Conservation (phyloP, 345 rosid species). For the Microthlaspi erraticum region DNA sequence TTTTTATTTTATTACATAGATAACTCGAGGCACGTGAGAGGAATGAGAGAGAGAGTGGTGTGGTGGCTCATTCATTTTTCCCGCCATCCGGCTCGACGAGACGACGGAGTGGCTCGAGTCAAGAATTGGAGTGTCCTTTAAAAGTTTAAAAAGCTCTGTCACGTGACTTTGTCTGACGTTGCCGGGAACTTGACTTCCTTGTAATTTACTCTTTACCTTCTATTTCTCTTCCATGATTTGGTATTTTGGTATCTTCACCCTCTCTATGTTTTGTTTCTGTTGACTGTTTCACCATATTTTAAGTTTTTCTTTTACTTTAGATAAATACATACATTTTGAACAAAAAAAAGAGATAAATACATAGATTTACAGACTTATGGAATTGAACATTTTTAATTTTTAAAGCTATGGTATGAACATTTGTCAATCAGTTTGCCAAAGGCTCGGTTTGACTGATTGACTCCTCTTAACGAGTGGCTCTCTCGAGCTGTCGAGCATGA, state of each 20-base stretch:
- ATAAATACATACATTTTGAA: background rate
- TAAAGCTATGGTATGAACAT: no score
- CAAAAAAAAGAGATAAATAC: background rate
- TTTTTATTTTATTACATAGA: background rate
- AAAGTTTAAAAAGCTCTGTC: background rate
- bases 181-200: constrained; percentile 36
- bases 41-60: constrained; percentile 1
- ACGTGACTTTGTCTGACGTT: constrained; percentile 42
- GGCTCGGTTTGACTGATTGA: no score
- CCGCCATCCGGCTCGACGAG: constrained; percentile 22
- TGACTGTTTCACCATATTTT: background rate
- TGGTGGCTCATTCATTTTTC: constrained; percentile 14
- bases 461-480: no score
- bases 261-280: constrained; percentile 4
- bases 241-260: constrained; percentile 32
- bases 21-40: constrained; percentile 28
- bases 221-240: background rate
- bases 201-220: constrained; percentile 30
- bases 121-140: constrained; percentile 5
- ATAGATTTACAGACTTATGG: no score
- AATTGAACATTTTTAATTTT: no score
- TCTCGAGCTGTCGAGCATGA: no score
- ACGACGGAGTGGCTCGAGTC: constrained; percentile 24
- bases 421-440: no score
- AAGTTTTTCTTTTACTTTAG: background rate